phyloP scores from a whole-genome alignment of 192 early-diverging fungal species.

The Mortierella alpina region DNA sequence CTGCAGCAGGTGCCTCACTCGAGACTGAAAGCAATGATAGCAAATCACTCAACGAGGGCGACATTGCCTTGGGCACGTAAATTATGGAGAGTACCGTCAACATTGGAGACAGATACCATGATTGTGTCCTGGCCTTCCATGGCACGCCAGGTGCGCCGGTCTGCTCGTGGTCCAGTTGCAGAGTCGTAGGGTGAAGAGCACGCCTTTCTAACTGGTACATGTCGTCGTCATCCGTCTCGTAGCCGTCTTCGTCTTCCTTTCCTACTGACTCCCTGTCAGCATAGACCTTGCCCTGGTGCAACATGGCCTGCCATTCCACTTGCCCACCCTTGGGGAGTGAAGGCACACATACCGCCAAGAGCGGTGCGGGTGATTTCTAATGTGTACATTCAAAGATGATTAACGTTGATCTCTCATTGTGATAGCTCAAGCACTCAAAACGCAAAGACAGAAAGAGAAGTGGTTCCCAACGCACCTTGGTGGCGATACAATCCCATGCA shows the following conservation, averaged over 20 bases:
- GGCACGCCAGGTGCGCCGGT: not conserved
- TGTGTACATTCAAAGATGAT: not conserved
- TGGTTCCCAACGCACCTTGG: conserved; percentile 10
- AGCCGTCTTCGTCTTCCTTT: conserved; percentile 20
- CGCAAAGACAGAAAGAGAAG: not conserved
- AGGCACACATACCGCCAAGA: conserved; percentile 67
- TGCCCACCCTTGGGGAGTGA: conserved; percentile 68
- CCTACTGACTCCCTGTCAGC: conserved; percentile 18
- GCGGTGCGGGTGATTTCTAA: conserved; percentile 45
- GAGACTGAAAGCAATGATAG: conserved; percentile 16
- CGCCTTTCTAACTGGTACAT: conserved; percentile 38
- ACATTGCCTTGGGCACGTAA: not conserved
- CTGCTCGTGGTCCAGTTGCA: conserved; percentile 14
- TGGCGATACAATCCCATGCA: conserved; percentile 34
- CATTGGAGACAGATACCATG: conserved; percentile 37
- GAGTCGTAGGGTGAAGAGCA: conserved; percentile 9
- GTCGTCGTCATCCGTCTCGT: conserved; percentile 49
- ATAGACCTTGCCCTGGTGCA: conserved; percentile 54
- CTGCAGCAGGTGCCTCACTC: not conserved
- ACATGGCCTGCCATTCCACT: conserved; percentile 75
- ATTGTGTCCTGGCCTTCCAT: conserved; percentile 30
- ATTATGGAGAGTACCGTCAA: conserved; percentile 24
- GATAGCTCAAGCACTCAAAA: too few relatives aligned
- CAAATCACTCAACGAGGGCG: not conserved
- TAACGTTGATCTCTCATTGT: not conserved